Evolutionary conservation across 78 protist genomes (phyloP).

Genomic region (Polysphondylium violaceum): DNA sequence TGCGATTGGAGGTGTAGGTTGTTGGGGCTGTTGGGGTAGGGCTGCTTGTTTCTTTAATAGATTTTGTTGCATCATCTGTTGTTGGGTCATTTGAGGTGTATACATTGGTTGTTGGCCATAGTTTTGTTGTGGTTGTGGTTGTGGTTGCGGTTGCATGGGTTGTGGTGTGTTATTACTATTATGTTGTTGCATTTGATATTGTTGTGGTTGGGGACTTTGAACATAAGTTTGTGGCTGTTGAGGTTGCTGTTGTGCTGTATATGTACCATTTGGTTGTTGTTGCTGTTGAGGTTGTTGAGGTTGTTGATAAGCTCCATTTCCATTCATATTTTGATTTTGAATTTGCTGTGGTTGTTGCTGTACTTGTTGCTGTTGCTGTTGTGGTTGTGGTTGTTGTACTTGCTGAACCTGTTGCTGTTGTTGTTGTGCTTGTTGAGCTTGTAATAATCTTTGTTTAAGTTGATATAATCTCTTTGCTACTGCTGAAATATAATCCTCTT

Average conservation of each 20-base stretch:
- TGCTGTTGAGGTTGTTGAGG: constrained; percentile 8
- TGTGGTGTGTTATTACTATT: no score
- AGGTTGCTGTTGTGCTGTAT: neutral
- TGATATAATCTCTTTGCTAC: neutral
- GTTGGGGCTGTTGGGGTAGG: no score
- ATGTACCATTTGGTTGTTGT: no score
- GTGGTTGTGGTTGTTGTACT: neutral
- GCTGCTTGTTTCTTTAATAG: no score
- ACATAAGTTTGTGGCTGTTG: constrained; percentile 4
- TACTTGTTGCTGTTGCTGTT: neutral
- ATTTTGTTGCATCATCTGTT: no score
- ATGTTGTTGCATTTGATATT: neutral
- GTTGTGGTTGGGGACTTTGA: neutral
- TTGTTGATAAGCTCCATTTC: constrained; percentile 1
- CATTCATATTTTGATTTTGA: no score
- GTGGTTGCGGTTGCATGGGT: neutral
- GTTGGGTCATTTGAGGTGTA: neutral
- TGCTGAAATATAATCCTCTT: neutral
- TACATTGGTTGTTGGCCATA: neutral
- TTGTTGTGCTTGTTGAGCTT: neutral
- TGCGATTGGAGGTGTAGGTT: no score
- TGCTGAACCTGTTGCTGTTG: neutral
- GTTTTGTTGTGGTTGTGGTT: neutral
- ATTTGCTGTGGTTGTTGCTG: constrained; percentile 10
- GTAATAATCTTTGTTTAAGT: neutral